Base-by-base conservation (phyloP, 768 basidiomycete genomes). In the Trametes elegans region DNA sequence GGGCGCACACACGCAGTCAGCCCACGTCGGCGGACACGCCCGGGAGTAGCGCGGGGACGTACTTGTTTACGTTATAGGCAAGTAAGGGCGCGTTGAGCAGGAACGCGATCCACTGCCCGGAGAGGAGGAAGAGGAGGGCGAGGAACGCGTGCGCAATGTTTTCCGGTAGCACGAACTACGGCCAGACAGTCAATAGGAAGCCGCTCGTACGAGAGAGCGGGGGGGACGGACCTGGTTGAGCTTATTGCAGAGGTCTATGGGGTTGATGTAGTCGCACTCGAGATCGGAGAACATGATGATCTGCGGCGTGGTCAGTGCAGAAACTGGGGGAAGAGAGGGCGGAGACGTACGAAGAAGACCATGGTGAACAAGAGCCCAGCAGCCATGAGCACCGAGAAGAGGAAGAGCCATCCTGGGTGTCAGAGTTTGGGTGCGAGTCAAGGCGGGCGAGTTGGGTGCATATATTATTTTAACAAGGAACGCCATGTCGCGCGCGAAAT, bases 211-310 rank as follows among this genome's bases (percentile, higher is more conserved):
- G 27, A 49, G 44, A 5, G 53, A 21, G 39, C 55, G 24, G 27
- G 11, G 26, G 41, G 23, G 35, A 73, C 79, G 41, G 61, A 96
- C 96, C 74, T 94, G 91, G 70, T 98, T 98, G 66, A 98, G 86
- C 79, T 97, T 98, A 76, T 98, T 98, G 76, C 97, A 98, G 34
- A 98, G 86, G 73, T 99, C 97, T 83, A 99, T 99, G 48, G 97
- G 97, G 74, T 99, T 99, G 79, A 98, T 96, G 76, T 98, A 98
- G 81, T 97, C 94, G 79, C 93, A 97, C 76, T 98, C 96, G 69
- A 98, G 77, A 76, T 98, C 97, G 39, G 94, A 97, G 79, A 98
- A 98, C 96, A 98, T 98, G 79, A 99, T 98, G 67, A 99, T 98
- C 96, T 98, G 64, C 28, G 46, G 29, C 19, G 6, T 7, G 14